Evolutionary conservation across 352 stramenopile genomes (phyloP).

Genomic region (Pythium volutum): DNA sequence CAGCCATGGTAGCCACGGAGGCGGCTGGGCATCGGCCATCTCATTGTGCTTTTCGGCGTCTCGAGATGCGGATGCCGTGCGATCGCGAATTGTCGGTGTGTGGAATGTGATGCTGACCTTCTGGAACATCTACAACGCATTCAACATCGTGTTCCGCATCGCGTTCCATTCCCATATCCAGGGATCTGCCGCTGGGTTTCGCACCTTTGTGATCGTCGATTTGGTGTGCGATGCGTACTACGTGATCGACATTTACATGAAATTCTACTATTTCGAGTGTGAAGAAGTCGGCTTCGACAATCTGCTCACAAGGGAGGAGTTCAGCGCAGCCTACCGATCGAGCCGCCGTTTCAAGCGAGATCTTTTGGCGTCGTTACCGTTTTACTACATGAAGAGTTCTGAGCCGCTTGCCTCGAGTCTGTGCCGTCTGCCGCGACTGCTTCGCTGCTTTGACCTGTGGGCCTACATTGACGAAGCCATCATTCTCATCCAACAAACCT

Average conservation of each 20-base stretch:
- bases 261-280: conserved; percentile 60
- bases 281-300: conserved; percentile 44
- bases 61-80: conserved; percentile 17
- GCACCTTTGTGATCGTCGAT: conserved; percentile 36
- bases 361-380: conserved; percentile 46
- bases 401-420: conserved; percentile 27
- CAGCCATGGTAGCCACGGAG: not conserved
- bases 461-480: conserved; percentile 61
- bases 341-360: conserved; percentile 47
- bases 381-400: conserved; percentile 43
- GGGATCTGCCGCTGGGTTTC: conserved; percentile 23
- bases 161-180: conserved; percentile 56
- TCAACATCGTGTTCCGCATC: conserved; percentile 66
- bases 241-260: conserved; percentile 58
- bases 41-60: not conserved
- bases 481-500: conserved; percentile 63
- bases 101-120: conserved; percentile 55
- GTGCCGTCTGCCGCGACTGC: conserved; percentile 51
- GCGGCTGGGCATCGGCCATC: not conserved
- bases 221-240: conserved; percentile 54
- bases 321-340: conserved; percentile 37
- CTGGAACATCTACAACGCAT: conserved; percentile 68
- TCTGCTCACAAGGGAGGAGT: conserved; percentile 33
- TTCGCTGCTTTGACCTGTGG: conserved; percentile 53
- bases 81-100: conserved; percentile 23